phyloP scores from a whole-genome alignment of 176 grass and related monocot species.

The Urochloa ruziziensis region DNA sequence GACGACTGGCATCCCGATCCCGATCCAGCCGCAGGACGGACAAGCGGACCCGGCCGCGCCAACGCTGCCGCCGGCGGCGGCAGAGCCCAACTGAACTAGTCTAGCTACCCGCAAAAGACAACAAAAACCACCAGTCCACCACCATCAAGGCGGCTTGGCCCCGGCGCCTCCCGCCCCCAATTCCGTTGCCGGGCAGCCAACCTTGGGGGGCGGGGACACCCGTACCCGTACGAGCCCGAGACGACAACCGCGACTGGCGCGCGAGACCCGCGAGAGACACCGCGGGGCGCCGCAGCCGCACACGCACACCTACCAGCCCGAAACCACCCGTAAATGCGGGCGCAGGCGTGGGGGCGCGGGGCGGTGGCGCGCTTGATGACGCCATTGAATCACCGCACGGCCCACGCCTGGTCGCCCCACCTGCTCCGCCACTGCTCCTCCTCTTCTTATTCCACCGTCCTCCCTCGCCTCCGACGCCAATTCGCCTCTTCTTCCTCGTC shows the following conservation, averaged over 20 bases:
- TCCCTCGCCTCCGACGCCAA: constrained; percentile 24
- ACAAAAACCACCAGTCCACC: neutral
- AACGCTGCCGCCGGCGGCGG: neutral
- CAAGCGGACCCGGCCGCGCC: neutral
- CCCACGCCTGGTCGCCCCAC: constrained; percentile 29
- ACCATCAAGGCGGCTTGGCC: neutral
- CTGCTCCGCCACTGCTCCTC: constrained; percentile 21
- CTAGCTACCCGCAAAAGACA: neutral
- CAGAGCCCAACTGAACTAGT: too few relatives aligned
- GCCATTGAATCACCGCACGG: constrained; percentile 51
- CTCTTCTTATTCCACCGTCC: constrained; percentile 11
- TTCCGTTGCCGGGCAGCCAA: neutral
- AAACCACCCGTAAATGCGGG: constrained; percentile 19
- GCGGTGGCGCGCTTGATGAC: constrained; percentile 62
- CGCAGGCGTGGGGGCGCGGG: constrained; percentile 22
- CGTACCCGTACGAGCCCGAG: neutral
- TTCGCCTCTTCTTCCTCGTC: constrained; percentile 16
- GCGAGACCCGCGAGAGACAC: neutral
- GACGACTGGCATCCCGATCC: too few relatives aligned
- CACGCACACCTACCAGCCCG: neutral
- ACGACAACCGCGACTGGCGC: neutral
- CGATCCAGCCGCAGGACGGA: neutral
- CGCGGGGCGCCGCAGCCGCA: neutral
- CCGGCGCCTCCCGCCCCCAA: neutral
- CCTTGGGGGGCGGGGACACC: neutral